These are phyloP conservation scores for Penicillium verrucosum DNA, from an alignment of 2,329 filamentous ascomycete species.

Conservation along the genomic window DNA sequence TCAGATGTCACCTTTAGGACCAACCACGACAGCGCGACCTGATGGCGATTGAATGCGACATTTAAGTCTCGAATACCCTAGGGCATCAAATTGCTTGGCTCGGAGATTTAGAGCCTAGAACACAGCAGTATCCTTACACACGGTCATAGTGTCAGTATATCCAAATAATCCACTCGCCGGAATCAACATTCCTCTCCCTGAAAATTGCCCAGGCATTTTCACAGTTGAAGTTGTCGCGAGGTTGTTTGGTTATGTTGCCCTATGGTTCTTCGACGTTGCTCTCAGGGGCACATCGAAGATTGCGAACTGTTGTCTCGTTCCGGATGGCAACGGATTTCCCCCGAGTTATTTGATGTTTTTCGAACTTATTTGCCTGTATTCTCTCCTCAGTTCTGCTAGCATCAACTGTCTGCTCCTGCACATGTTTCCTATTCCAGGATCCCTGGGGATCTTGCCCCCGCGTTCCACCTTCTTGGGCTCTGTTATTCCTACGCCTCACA, in stretches of 20 bases:
- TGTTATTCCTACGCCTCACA: conserved; percentile 14
- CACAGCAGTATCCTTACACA: conserved; percentile 45
- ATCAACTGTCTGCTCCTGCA: conserved; percentile 43
- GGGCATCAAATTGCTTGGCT: conserved; percentile 19
- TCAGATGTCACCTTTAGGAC: conserved; percentile 52
- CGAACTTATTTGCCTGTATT: conserved; percentile 13
- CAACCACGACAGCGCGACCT: conserved; percentile 20
- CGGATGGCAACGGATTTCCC: conserved; percentile 27
- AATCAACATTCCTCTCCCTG: conserved; percentile 41
- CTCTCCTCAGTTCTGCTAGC: conserved; percentile 12
- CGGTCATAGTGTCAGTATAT: conserved; percentile 36
- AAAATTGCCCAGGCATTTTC: conserved; percentile 27
- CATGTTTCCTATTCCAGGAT: conserved; percentile 47
- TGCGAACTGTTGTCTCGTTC: conserved; percentile 41
- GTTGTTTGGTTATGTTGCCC: conserved; percentile 45
- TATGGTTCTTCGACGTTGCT: conserved; percentile 34
- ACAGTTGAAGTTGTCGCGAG: conserved; percentile 51
- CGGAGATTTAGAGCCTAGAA: conserved; percentile 30
- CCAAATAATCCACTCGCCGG: conserved; percentile 54
- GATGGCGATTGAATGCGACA: conserved; percentile 12
- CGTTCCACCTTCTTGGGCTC: conserved; percentile 38
- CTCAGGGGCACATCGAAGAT: conserved; percentile 25
- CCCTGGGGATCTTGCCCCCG: conserved; percentile 35
- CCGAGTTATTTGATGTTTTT: conserved; percentile 19
- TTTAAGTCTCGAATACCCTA: conserved; percentile 17